Evolutionary conservation across 805 yeast species (phyloP), one percentile per base, ranked within the genome.

Genomic region (Zygosaccharomyces gambellarensis): DNA sequence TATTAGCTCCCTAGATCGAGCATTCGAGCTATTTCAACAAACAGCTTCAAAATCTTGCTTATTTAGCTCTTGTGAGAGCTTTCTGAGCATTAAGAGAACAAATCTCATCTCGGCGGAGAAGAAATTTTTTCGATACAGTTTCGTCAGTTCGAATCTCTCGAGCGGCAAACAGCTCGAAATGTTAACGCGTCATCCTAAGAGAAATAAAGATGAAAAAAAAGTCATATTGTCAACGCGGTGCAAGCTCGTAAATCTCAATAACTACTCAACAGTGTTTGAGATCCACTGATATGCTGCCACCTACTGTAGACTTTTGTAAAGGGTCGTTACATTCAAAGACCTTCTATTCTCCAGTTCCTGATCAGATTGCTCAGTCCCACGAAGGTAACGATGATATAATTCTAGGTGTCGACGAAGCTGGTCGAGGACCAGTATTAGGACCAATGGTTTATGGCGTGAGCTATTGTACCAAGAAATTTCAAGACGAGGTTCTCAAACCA

Each of bases 371-470:
- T 10, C 38, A 17, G 14, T 17, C 12, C 22, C 11, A 34, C 10
- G 7, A 34, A 4, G 38, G 14, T 34, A 17, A 4, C 10, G 38
- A 34, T 10, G 19, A 34, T 34, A 76, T 83, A 1, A 66, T 73
- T 3, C 68, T 94, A 9, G 99, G 99, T 1, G 96, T 94, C 1
- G 99, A 94, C 67, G 99, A 94, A 65, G 99, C 99, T 0, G 99
- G 99, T 0, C 76, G 99, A 56, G 99, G 99, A 0, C 99, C 99
- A 0, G 97, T 95, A 0, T 61, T 95, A 36, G 99, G 99, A 0
- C 95, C 98, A 0, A 94, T 94, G 99, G 99, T 94, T 1, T 94
- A 94, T 62, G 96, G 96, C 3, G 73, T 89, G 5, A 82, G 94
- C 3, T 94, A 89, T 63, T 83, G 95, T 54, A 68, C 82, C 10